These are phyloP conservation scores for Cladosporium sp. DNA, from an alignment of 2,329 filamentous ascomycete genomes.

Conservation along the genomic window DNA sequence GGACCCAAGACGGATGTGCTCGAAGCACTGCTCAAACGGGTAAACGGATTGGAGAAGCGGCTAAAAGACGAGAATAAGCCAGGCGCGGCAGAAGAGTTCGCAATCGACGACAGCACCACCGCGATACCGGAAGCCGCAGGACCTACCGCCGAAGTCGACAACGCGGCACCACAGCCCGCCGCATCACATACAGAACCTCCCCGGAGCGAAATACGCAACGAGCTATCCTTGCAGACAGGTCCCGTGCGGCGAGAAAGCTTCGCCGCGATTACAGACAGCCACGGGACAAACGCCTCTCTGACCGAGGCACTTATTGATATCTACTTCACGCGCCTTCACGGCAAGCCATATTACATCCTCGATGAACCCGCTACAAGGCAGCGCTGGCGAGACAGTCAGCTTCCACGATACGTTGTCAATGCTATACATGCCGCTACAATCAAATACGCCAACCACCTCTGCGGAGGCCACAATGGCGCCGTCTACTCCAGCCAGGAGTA, in stretches of 20 bases:
- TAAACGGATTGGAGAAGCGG: conserved; percentile 77
- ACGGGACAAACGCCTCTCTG: conserved; percentile 17
- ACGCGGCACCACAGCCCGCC: not conserved
- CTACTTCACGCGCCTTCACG: conserved; percentile 75
- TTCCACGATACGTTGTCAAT: conserved; percentile 49
- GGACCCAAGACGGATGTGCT: conserved; percentile 87
- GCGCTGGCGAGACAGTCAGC: conserved; percentile 62
- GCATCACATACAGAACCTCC: not conserved
- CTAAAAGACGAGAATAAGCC: conserved; percentile 47
- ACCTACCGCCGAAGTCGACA: not conserved
- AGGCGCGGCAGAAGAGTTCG: conserved; percentile 7
- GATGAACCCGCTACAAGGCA: conserved; percentile 73
- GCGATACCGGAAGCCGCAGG: conserved; percentile 4
- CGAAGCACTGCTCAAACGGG: conserved; percentile 76
- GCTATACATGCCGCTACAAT: conserved; percentile 47
- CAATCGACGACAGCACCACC: conserved; percentile 10
- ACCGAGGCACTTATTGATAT: conserved; percentile 53
- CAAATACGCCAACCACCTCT: conserved; percentile 64
- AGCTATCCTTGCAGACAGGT: not conserved
- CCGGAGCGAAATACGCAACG: not conserved
- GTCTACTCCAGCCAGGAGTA: conserved; percentile 68
- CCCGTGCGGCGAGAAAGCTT: conserved; percentile 6
- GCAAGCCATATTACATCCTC: conserved; percentile 75
- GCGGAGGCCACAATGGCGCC: conserved; percentile 62
- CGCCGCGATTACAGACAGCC: conserved; percentile 2